Percentiles rank a stretch among this genome's conserved stretches.
Evolutionary conservation across 2,329 filamentous ascomycete species (phyloP).

Genomic region (Botrytis elliptica): DNA sequence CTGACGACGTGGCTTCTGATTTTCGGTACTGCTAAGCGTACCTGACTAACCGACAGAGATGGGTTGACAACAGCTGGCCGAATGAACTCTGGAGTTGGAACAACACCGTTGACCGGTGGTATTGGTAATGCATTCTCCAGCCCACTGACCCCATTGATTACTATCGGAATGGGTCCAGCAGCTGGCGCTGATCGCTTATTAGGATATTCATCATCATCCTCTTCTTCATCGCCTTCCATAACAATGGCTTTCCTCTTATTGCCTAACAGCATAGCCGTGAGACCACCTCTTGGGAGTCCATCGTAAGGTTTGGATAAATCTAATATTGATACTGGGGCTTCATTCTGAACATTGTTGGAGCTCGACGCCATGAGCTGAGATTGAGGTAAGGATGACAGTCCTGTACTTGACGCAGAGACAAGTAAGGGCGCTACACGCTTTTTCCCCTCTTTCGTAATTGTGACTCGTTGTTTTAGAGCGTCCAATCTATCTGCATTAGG

Average conservation of each 20-base stretch:
- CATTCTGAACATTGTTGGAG: slow-evolving; percentile 62
- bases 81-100: slow-evolving; percentile 76
- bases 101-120: slow-evolving; percentile 57
- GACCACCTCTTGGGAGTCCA: slow-evolving; percentile 83
- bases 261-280: slow-evolving; percentile 81
- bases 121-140: slow-evolving; percentile 71
- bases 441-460: slow-evolving; percentile 93
- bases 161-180: slow-evolving; percentile 69
- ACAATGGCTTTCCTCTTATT: slow-evolving; percentile 84
- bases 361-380: slow-evolving; percentile 81
- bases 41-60: slow-evolving; percentile 74
- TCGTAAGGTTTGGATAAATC: slow-evolving; percentile 94
- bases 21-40: slow-evolving; percentile 83
- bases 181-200: slow-evolving; percentile 59
- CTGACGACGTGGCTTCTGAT: slow-evolving; percentile 79
- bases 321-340: slow-evolving; percentile 76
- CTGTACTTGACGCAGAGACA: slow-evolving; percentile 83
- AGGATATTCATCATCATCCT: slow-evolving; percentile 63
- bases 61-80: slow-evolving; percentile 86
- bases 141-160: slow-evolving; percentile 75
- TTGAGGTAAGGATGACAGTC: slow-evolving; percentile 84
- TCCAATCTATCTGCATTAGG: slow-evolving; percentile 60
- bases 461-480: slow-evolving; percentile 84
- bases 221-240: slow-evolving; percentile 52
- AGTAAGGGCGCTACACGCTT: slow-evolving; percentile 91